Percentiles rank a stretch among this genome's conserved stretches.
Evolutionary conservation across 768 basidiomycete genomes (phyloP).

Genomic region (Mycena rebaudengoi): DNA sequence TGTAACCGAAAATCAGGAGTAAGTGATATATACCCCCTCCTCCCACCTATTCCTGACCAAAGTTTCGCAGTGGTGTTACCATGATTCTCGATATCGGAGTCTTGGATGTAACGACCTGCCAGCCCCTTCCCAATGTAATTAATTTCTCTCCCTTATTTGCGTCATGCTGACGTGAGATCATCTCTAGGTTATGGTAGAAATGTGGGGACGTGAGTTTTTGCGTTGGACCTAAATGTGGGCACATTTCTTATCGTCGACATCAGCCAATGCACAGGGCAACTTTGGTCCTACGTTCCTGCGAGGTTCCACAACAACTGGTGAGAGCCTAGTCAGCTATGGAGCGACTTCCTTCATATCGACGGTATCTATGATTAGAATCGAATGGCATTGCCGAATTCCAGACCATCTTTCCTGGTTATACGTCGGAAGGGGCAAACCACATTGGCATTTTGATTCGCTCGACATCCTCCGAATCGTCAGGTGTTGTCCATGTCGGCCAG

Average conservation of each 20-base stretch:
- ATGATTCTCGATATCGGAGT: constrained; percentile 49
- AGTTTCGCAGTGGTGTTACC: constrained; percentile 40
- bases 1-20: constrained; percentile 39
- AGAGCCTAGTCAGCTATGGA: not conserved
- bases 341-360: no score
- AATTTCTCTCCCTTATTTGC: not conserved
- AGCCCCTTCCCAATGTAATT: constrained; percentile 40
- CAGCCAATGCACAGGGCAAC: constrained; percentile 46
- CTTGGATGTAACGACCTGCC: constrained; percentile 47
- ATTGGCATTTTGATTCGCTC: constrained; percentile 45
- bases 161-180: not conserved
- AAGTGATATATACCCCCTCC: constrained; percentile 1
- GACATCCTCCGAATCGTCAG: constrained; percentile 34
- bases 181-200: constrained; percentile 46
- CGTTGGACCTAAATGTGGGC: not conserved
- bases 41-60: not conserved
- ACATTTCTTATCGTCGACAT: not conserved
- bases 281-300: constrained; percentile 45
- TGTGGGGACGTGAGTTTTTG: constrained; percentile 38
- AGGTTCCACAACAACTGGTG: constrained; percentile 42
- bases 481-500: constrained; percentile 44
- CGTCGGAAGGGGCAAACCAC: constrained; percentile 46
- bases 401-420: constrained; percentile 47
- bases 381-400: constrained; percentile 50
- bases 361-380: constrained; percentile 6